Conservation (phyloP, 805 yeast species). For the Ogataea pignaliae region DNA sequence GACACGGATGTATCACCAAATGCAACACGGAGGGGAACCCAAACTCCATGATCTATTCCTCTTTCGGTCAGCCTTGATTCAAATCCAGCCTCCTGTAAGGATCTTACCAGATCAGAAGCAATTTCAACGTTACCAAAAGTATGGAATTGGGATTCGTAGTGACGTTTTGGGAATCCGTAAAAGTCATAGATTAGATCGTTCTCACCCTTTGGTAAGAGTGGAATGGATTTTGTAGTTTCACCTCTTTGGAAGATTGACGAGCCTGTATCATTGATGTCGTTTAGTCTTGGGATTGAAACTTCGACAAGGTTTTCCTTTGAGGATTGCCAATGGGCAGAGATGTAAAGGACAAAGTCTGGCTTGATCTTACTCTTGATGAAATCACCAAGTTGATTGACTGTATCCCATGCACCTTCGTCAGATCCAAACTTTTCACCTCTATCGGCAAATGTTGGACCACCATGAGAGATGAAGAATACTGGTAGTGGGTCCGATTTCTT, state of each 20-base stretch:
- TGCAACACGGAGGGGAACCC: conserved; percentile 77
- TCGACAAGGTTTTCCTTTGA: conserved; percentile 37
- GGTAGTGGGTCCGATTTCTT: conserved; percentile 35
- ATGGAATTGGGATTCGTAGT: conserved; percentile 62
- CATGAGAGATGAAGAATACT: conserved; percentile 71
- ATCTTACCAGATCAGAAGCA: conserved; percentile 40
- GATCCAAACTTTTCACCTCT: conserved; percentile 45
- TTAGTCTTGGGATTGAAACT: conserved; percentile 38
- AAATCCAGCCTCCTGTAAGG: conserved; percentile 41
- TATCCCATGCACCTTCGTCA: conserved; percentile 54
- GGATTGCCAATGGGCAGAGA: conserved; percentile 80
- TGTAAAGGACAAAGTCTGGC: conserved; percentile 62
- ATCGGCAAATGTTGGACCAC: conserved; percentile 78
- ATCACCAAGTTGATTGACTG: conserved; percentile 46
- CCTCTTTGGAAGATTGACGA: conserved; percentile 2
- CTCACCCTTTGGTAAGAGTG: conserved; percentile 30
- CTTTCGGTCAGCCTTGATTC: conserved; percentile 42
- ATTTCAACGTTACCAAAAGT: conserved; percentile 39
- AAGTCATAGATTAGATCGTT: conserved; percentile 69
- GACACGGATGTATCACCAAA: conserved; percentile 39
- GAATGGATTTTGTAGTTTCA: conserved; percentile 8
- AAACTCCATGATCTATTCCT: conserved; percentile 79
- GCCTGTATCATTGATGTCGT: not conserved
- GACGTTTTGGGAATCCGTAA: conserved; percentile 61
- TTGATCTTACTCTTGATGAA: conserved; percentile 44